These are phyloP conservation scores for Persicaria tinctoria DNA, from an alignment of 148 eudicot genomes.

Conservation along the genomic window DNA sequence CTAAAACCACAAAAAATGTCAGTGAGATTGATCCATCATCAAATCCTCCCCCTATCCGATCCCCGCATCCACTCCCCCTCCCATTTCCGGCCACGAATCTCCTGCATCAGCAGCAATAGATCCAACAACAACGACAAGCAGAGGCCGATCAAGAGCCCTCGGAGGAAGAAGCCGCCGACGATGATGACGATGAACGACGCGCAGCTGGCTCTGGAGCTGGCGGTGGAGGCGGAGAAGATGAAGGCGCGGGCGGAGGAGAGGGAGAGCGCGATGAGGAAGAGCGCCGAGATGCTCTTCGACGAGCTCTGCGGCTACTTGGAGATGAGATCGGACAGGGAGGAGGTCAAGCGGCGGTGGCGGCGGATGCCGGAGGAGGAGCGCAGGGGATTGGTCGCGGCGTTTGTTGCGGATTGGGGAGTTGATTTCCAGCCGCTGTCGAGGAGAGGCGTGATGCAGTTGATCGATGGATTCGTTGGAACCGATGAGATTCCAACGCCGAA, in stretches of 20 bases:
- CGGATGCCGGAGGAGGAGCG: constrained; percentile 52
- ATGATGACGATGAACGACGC: constrained; percentile 23
- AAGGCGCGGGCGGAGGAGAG: constrained; percentile 32
- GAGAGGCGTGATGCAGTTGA: constrained; percentile 48
- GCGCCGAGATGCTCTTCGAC: constrained; percentile 46
- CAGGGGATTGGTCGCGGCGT: constrained; percentile 46
- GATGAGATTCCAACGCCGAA: constrained; percentile 12
- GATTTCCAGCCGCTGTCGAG: constrained; percentile 71
- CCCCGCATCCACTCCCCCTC: background rate
- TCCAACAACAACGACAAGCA: constrained; percentile 15
- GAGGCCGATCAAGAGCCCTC: constrained; percentile 6
- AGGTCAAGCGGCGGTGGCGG: constrained; percentile 44
- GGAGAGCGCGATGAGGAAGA: constrained; percentile 52
- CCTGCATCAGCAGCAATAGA: constrained; percentile 17
- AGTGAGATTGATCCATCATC: background rate
- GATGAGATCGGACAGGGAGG: constrained; percentile 25
- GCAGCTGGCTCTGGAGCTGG: constrained; percentile 33
- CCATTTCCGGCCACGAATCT: constrained; percentile 2
- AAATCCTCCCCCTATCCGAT: background rate
- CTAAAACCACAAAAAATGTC: constrained; percentile 3
- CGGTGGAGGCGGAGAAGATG: constrained; percentile 39
- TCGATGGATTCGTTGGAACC: constrained; percentile 42
- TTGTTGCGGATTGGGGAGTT: constrained; percentile 65
- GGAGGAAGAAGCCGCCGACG: background rate
- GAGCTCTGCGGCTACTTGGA: constrained; percentile 44